Base-by-base conservation (phyloP, 1,284 basidiomycete species). In the Cryptococcus sp. region DNA sequence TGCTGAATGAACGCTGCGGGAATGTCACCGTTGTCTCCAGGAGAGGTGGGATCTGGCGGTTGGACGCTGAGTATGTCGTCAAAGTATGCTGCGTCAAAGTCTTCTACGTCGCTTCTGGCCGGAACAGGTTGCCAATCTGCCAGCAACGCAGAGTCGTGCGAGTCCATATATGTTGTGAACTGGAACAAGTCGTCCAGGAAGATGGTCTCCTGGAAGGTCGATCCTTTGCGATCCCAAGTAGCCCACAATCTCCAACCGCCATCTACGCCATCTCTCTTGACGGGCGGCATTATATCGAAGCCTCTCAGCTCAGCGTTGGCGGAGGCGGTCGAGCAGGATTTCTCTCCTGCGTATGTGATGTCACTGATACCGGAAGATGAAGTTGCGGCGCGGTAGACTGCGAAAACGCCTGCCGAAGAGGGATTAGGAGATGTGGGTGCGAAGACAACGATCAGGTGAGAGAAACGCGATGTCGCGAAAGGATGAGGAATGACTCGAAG, bases 31-130 rank as follows among this genome's bases (percentile, higher is more conserved):
- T 74, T 70, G 22, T 73, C 70, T 46, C 65, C 53, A 1, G 71
- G 75, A 25, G 71, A 61, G 5, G 70, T 61, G 8, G 69, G 64
- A 46, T 91, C 78, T 1, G 89, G 89, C n/a, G 70, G 61, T 19
- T 72, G 69, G 83, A 88, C 47, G 83, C 83, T 80, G 55, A 94
- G 83, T 50, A 89, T 81, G 66, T 91, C 88, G 71, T 94, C 91
- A 59, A 95, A 86, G 76, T 89, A 88, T 10, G 86, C 84, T n/a
- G 92, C 88, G 2, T 91, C 91, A 61, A 91, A 81, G 56, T 87
- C 81, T 74, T 91, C 86, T 85, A 87, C 51, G 76, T 63, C 60
- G 46, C 52, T 58, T 40, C 62, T 45, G 3, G 52, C 39, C 23
- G 48, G 52, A 20, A 60, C 67, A 34, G 41, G 55, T 51, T 75